Conservation (phyloP, 345 rosid genomes). For the Populus simonii region DNA sequence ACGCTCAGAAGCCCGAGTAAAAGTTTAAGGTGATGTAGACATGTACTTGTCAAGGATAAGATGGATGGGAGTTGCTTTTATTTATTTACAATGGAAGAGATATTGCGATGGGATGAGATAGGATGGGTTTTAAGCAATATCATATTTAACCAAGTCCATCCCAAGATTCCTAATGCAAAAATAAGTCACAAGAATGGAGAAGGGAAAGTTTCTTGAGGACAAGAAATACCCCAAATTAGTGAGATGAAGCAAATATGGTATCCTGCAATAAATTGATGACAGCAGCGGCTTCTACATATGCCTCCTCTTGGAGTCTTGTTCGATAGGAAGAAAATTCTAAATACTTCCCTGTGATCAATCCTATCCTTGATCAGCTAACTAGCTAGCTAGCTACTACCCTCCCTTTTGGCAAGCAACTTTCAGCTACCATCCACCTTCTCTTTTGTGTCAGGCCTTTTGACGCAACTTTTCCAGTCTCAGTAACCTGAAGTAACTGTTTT, state of each 20-base stretch:
- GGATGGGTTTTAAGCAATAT: slow-evolving; percentile 18
- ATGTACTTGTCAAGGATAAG: not conserved
- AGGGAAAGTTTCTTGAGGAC: slow-evolving; percentile 3
- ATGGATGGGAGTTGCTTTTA: no score
- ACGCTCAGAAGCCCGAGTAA: not conserved
- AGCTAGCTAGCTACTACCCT: slow-evolving; percentile 1
- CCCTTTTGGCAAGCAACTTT: not conserved
- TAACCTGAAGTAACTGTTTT: not conserved
- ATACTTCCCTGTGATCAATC: not conserved
- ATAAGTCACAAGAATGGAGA: slow-evolving; percentile 8
- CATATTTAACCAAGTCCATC: slow-evolving; percentile 13
- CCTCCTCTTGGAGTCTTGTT: slow-evolving; percentile 13
- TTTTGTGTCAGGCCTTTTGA: slow-evolving; percentile 3
- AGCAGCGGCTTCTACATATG: slow-evolving; percentile 10
- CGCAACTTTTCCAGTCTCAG: slow-evolving; percentile 18
- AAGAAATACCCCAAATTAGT: slow-evolving; percentile 22
- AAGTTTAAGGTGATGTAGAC: not conserved
- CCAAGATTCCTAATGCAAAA: slow-evolving; percentile 25
- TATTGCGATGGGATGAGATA: not conserved
- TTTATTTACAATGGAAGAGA: not conserved
- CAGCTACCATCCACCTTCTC: not conserved
- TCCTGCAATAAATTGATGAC: slow-evolving; percentile 24
- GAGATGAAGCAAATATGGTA: slow-evolving; percentile 6
- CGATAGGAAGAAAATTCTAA: slow-evolving; percentile 1
- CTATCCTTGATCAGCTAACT: not conserved